phyloP scores from a whole-genome alignment of 1,139 yeast species.

The Geotrichum aggregatum region DNA sequence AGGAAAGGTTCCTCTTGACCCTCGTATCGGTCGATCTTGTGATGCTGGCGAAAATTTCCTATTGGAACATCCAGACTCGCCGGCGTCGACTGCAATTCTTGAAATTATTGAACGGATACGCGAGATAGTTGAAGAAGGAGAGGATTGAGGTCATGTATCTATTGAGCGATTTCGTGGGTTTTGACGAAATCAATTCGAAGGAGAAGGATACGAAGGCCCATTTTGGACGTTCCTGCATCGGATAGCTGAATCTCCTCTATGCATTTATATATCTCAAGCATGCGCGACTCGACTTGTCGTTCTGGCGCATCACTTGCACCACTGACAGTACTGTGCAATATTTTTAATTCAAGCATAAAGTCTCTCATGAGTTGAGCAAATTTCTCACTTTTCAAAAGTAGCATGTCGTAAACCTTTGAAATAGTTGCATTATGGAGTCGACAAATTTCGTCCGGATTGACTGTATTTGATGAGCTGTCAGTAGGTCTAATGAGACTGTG shows the following conservation, averaged over 20 bases:
- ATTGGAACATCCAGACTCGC: constrained; percentile 83
- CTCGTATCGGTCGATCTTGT: constrained; percentile 84
- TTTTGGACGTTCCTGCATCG: not conserved
- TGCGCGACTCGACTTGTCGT: not conserved
- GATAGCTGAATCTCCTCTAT: constrained; percentile 9
- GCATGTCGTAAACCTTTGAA: constrained; percentile 20
- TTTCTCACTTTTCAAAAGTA: constrained; percentile 22
- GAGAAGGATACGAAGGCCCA: constrained; percentile 13
- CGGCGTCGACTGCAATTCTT: constrained; percentile 82
- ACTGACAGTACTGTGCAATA: not conserved
- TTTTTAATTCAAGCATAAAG: constrained; percentile 19
- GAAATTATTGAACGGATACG: constrained; percentile 63
- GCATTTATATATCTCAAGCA: constrained; percentile 2
- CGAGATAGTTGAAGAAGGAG: constrained; percentile 19
- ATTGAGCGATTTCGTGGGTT: not conserved
- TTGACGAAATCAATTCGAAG: constrained; percentile 16
- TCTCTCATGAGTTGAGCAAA: constrained; percentile 21
- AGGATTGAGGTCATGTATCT: not conserved
- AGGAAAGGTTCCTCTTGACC: constrained; percentile 94
- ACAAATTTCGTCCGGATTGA: constrained; percentile 25
- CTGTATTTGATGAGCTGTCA: constrained; percentile 11
- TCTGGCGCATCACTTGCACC: not conserved
- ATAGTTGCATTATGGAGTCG: constrained; percentile 21
- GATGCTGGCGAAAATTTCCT: constrained; percentile 81
- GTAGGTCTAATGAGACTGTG: constrained; percentile 5